phyloP scores from a whole-genome alignment of 2,329 filamentous ascomycete species.

The Incumbomyces delicatus region DNA sequence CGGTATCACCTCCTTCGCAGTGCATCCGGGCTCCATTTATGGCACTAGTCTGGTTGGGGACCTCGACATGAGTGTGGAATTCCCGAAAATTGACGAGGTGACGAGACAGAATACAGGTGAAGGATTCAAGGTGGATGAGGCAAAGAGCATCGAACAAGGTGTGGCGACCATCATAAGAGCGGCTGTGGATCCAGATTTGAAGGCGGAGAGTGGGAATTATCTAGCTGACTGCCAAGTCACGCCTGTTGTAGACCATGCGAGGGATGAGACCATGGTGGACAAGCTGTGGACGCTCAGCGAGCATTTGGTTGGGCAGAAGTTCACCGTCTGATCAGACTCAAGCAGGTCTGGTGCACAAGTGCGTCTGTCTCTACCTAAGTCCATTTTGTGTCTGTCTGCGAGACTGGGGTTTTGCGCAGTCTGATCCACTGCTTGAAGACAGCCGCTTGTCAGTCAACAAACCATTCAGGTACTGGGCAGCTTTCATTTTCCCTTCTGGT shows the following conservation, averaged over 20 bases:
- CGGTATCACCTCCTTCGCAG: slow-evolving; percentile 30
- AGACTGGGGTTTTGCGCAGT: no score
- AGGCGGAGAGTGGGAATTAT: slow-evolving; percentile 23
- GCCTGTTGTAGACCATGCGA: slow-evolving; percentile 24
- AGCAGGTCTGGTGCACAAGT: no score
- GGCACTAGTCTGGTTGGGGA: background rate
- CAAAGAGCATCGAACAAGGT: slow-evolving; percentile 34
- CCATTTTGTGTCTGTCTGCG: no score
- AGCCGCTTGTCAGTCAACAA: no score
- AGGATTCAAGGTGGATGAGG: slow-evolving; percentile 8
- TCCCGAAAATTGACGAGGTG: slow-evolving; percentile 7
- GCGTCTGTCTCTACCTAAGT: no score
- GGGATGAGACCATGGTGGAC: slow-evolving; percentile 21
- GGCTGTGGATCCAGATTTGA: slow-evolving; percentile 34
- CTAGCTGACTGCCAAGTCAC: slow-evolving; percentile 28
- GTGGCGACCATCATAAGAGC: slow-evolving; percentile 35
- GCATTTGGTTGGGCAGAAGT: slow-evolving; percentile 23
- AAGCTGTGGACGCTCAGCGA: slow-evolving; percentile 26
- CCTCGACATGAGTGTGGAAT: background rate
- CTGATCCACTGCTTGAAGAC: no score
- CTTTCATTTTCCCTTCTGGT: no score
- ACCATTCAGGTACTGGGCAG: no score
- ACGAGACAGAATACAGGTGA: slow-evolving; percentile 13
- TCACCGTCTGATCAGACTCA: slow-evolving; percentile 12
- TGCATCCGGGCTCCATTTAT: slow-evolving; percentile 30